phyloP scores from a whole-genome alignment of 1,139 yeast species.

The Yamadazyma dendronema region DNA sequence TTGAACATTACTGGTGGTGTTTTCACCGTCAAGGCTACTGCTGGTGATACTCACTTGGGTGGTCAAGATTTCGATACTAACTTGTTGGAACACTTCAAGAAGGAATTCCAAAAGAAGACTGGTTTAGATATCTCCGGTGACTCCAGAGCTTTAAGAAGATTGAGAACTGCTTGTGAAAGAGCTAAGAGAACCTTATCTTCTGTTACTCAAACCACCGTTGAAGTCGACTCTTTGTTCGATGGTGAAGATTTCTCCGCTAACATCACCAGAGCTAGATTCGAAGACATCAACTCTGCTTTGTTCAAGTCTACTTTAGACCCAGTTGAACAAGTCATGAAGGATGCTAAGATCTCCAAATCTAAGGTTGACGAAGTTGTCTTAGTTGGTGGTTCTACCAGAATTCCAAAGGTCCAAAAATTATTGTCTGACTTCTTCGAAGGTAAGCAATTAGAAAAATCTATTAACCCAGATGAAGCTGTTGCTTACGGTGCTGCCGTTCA shows the following conservation, averaged over 20 bases:
- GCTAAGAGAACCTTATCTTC: slow-evolving; percentile 98
- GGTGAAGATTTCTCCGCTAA: slow-evolving; percentile 96
- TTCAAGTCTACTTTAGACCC: slow-evolving; percentile 97
- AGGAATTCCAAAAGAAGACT: slow-evolving; percentile 95
- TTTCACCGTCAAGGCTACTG: slow-evolving; percentile 96
- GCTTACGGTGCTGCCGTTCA: slow-evolving; percentile 99
- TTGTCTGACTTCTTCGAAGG: slow-evolving; percentile 98
- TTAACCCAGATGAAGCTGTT: slow-evolving; percentile 98
- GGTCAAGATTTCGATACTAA: slow-evolving; percentile 71
- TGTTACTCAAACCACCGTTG: slow-evolving; percentile 92
- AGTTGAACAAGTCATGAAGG: slow-evolving; percentile 96
- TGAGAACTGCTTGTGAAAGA: slow-evolving; percentile 98
- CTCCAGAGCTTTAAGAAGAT: slow-evolving; percentile 95
- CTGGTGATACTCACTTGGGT: slow-evolving; percentile 99
- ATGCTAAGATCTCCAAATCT: slow-evolving; percentile 86
- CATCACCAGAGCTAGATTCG: slow-evolving; percentile 98
- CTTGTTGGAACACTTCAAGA: slow-evolving; percentile 75
- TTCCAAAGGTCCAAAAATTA: slow-evolving; percentile 97
- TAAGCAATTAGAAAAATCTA: slow-evolving; percentile 91
- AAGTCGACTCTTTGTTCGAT: slow-evolving; percentile 93
- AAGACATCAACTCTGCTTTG: slow-evolving; percentile 89
- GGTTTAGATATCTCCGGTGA: slow-evolving; percentile 87
- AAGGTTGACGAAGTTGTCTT: slow-evolving; percentile 91
- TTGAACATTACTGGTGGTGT: slow-evolving; percentile 95
- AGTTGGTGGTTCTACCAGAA: slow-evolving; percentile 99